These are phyloP conservation scores for Cladosporium sp. DNA, from an alignment of 2,329 filamentous ascomycete genomes.

Conservation along the genomic window DNA sequence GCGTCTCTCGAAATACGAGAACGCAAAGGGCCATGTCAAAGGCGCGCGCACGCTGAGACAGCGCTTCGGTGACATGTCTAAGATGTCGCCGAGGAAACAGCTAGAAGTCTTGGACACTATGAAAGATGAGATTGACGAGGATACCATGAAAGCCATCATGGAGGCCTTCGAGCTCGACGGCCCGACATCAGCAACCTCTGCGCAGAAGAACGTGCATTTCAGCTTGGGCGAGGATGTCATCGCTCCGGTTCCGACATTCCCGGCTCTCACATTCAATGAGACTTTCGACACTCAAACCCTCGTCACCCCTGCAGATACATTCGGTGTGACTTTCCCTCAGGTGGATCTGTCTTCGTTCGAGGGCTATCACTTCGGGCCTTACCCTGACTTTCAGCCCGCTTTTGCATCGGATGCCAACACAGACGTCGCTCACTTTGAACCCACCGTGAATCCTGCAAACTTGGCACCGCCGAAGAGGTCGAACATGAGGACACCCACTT, in stretches of 20 bases:
- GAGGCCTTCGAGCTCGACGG: not conserved
- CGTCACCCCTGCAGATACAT: not conserved
- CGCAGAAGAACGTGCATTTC: not conserved
- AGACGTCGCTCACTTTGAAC: not conserved
- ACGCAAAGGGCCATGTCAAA: slow-evolving; percentile 15
- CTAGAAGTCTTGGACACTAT: slow-evolving; percentile 16
- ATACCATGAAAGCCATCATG: slow-evolving; percentile 6
- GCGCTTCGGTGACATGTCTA: slow-evolving; percentile 22
- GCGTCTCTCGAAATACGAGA: not conserved
- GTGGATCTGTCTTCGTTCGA: not conserved
- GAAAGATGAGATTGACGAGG: slow-evolving; percentile 16
- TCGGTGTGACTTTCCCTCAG: not conserved
- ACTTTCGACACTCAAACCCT: not conserved
- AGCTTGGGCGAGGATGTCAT: not conserved
- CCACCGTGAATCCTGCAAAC: not conserved
- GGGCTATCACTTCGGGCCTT: not conserved
- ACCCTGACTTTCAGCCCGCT: not conserved
- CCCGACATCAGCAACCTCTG: not conserved
- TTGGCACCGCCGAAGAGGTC: not conserved
- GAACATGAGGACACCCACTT: not conserved
- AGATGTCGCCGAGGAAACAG: slow-evolving; percentile 22
- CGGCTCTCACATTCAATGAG: not conserved
- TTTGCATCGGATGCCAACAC: not conserved
- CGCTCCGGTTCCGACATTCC: not conserved
- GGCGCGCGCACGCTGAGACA: slow-evolving; percentile 21